Base-by-base conservation (phyloP, 371 early-diverging fungal genomes). In the Mortierella sp. region DNA sequence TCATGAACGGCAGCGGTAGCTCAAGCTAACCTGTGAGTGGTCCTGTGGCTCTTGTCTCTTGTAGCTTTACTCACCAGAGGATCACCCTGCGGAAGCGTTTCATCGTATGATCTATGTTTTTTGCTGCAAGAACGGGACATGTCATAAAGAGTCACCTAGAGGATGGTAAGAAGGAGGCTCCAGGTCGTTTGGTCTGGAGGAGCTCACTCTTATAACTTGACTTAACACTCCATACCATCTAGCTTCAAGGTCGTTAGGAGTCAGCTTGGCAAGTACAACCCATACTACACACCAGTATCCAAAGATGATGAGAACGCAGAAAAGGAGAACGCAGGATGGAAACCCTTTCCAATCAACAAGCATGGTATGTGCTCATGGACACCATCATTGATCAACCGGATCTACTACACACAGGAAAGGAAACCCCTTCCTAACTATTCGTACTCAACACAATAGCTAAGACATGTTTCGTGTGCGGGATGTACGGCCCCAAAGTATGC, bases 21-120 rank as follows among this genome's bases (percentile, higher is more conserved):
- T n/a, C n/a, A n/a, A n/a, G n/a, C n/a, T n/a, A n/a, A n/a, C n/a
- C n/a, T n/a, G n/a, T n/a, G n/a, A n/a, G n/a, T n/a, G n/a, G n/a
- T n/a, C n/a, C n/a, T n/a, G n/a, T n/a, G n/a, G n/a, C n/a, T n/a
- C 45, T 44, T 6, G 6, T 44, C n/a, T 25, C 21, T 22, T 16
- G 3, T 41, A 72, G 94, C 66, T 98, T 1, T 98, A 95, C 67
- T 94, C 97, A 1, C 96, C 98, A 17, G 96, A 97, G 63, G 95
- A 97, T 70, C 81, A 88, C 28, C 93, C 95, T 0, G 78, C 77
- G 0, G 91, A 93, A 61, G 97, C 98, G 2, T 97, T 90, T 63
- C 96, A 96, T 67, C 89, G 98, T 41, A 86, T 88, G 48, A 78
- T 97, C 16, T 97, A 96, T 68, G 87, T 97, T 3, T 97, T 94